These are phyloP conservation scores for Yarrowia sp. DNA, from an alignment of 805 yeast genomes.

Conservation along the genomic window DNA sequence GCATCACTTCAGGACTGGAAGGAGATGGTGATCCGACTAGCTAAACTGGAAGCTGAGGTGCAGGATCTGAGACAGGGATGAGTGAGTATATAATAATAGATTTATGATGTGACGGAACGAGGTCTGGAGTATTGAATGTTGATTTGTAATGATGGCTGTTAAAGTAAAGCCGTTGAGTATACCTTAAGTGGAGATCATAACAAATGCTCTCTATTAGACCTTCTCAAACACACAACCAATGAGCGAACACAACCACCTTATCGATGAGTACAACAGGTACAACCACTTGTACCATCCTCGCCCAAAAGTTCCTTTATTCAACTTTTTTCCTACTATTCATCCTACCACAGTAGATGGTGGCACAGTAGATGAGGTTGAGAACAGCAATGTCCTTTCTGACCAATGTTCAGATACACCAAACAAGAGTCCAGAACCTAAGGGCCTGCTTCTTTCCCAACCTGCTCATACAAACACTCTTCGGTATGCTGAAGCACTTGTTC, in stretches of 20 bases:
- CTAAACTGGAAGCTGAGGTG: constrained; percentile 1
- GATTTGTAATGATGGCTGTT: too few species aligned
- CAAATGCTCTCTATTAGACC: too few species aligned
- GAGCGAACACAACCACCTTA: neutral
- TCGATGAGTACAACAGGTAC: neutral
- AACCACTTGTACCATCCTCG: neutral
- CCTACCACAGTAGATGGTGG: too few species aligned
- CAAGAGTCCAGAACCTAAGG: neutral
- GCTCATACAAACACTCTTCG: neutral
- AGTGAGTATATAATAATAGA: too few species aligned
- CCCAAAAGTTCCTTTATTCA: neutral
- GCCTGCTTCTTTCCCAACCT: neutral
- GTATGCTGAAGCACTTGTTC: neutral
- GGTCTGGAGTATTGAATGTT: too few species aligned
- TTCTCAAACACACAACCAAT: neutral
- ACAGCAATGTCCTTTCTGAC: neutral
- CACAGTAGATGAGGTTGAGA: neutral
- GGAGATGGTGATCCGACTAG: neutral
- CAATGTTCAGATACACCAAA: neutral
- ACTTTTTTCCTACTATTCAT: neutral
- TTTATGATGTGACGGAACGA: too few species aligned
- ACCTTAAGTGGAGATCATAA: neutral
- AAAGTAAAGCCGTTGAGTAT: neutral
- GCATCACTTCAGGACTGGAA: constrained; percentile 12
- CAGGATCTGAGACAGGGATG: neutral